phyloP scores from a whole-genome alignment of 1,284 basidiomycete species.

The Coniferiporia weirii region DNA sequence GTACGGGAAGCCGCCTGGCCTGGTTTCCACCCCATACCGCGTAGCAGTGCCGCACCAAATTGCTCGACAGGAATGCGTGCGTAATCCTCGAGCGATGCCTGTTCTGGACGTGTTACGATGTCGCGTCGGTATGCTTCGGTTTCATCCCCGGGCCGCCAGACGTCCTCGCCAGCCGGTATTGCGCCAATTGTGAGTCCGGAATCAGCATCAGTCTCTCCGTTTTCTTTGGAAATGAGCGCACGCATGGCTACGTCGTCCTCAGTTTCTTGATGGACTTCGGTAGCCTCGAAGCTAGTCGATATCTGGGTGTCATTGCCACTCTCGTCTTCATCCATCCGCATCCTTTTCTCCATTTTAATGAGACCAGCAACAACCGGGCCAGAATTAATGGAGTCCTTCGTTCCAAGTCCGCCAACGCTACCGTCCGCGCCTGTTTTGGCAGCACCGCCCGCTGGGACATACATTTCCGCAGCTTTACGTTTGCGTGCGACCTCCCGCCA shows the following conservation, averaged over 20 bases:
- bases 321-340: conserved; percentile 16
- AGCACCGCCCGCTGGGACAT: conserved; percentile 61
- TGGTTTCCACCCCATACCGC: conserved; percentile 97
- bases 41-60: conserved; percentile 89
- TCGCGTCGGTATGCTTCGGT: conserved; percentile 79
- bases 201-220: conserved; percentile 35
- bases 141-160: conserved; percentile 50
- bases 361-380: conserved; percentile 63
- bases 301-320: conserved; percentile 2
- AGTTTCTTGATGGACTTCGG: conserved; percentile 38
- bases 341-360: conserved; percentile 40
- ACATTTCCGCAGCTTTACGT: conserved; percentile 43
- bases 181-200: conserved; percentile 40
- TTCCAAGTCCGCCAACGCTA: conserved; percentile 74
- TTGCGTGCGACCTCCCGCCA: conserved; percentile 77
- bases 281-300: conserved; percentile 22
- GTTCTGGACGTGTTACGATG: conserved; percentile 70
- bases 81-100: conserved; percentile 82
- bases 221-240: conserved; percentile 56
- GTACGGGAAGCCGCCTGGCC: conserved; percentile 66
- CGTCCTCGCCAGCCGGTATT: conserved; percentile 41
- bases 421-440: conserved; percentile 67
- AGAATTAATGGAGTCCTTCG: conserved; percentile 61
- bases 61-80: conserved; percentile 86
- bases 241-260: conserved; percentile 73